Conservation (phyloP, 2,329 filamentous ascomycete species). For the Allantophomopsis cytisporea region DNA sequence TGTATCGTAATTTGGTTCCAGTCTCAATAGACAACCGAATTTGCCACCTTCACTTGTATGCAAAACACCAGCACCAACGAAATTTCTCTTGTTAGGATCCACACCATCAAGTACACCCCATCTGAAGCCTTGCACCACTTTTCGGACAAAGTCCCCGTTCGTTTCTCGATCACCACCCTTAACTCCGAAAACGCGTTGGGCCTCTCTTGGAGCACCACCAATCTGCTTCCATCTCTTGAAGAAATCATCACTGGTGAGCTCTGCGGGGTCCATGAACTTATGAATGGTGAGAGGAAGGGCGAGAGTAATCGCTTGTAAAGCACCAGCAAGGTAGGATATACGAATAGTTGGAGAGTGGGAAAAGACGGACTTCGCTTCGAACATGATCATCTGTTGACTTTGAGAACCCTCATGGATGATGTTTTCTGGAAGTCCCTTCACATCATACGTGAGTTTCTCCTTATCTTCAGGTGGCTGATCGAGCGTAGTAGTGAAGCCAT, state of each 20-base stretch:
- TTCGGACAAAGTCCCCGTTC: slow-evolving; percentile 56
- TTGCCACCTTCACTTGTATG: slow-evolving; percentile 78
- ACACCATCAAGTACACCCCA: slow-evolving; percentile 80
- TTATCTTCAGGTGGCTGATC: slow-evolving; percentile 62
- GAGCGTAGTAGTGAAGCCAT: slow-evolving; percentile 86
- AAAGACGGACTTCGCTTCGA: slow-evolving; percentile 75
- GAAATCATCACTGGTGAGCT: slow-evolving; percentile 81
- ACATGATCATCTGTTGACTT: slow-evolving; percentile 88
- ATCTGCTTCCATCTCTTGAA: slow-evolving; percentile 99
- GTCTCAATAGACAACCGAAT: slow-evolving; percentile 80
- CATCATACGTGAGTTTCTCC: slow-evolving; percentile 63
- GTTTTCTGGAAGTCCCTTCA: slow-evolving; percentile 79
- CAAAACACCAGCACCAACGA: slow-evolving; percentile 80
- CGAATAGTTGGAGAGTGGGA: slow-evolving; percentile 78
- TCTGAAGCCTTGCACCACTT: slow-evolving; percentile 69
- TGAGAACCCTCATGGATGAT: slow-evolving; percentile 63
- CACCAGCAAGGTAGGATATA: slow-evolving; percentile 87
- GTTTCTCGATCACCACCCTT: slow-evolving; percentile 44
- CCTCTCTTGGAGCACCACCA: slow-evolving; percentile 73
- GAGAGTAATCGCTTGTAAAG: slow-evolving; percentile 81
- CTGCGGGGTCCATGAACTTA: slow-evolving; percentile 93
- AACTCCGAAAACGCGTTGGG: slow-evolving; percentile 73
- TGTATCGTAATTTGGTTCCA: slow-evolving; percentile 88
- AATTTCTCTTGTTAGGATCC: slow-evolving; percentile 85
- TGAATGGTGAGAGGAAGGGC: slow-evolving; percentile 81